Conservation (phyloP, 306 rosid genomes). For the Lagenaria siceraria region DNA sequence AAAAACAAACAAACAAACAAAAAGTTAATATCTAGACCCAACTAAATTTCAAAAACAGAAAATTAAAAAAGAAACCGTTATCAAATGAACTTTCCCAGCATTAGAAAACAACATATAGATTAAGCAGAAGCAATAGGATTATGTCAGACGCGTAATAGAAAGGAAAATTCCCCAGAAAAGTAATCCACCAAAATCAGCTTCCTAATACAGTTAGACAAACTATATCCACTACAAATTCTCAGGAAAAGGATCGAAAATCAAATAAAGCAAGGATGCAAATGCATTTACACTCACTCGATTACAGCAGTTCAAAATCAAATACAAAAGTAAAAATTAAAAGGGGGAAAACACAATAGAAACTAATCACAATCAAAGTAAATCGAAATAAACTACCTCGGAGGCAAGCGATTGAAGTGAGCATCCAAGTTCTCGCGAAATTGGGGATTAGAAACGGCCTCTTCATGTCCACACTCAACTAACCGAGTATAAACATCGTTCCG, state of each 20-base stretch:
- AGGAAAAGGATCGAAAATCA: not conserved
- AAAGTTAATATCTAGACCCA: not conserved
- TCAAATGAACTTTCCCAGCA: not conserved
- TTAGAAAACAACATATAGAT: not conserved
- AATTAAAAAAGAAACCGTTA: not conserved
- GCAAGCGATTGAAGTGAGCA: slow-evolving; percentile 90
- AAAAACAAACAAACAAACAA: not conserved
- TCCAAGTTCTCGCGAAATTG: slow-evolving; percentile 74
- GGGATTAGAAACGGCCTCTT: slow-evolving; percentile 47
- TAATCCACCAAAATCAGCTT: not conserved
- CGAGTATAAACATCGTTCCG: slow-evolving; percentile 73
- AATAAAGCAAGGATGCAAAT: slow-evolving; percentile 1
- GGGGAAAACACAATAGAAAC: not conserved
- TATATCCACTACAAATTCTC: not conserved
- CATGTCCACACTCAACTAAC: slow-evolving; percentile 50
- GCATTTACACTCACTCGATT: not conserved
- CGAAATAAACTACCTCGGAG: slow-evolving; percentile 49
- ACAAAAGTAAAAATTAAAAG: not conserved
- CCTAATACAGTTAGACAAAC: not conserved
- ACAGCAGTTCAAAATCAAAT: not conserved
- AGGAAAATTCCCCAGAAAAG: not conserved
- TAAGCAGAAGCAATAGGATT: not conserved
- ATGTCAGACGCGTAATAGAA: not conserved
- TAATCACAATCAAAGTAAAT: not conserved
- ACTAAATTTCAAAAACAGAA: not conserved